phyloP scores from a whole-genome alignment of 1,284 basidiomycete genomes.

The Ceratobasidium papillatum region DNA sequence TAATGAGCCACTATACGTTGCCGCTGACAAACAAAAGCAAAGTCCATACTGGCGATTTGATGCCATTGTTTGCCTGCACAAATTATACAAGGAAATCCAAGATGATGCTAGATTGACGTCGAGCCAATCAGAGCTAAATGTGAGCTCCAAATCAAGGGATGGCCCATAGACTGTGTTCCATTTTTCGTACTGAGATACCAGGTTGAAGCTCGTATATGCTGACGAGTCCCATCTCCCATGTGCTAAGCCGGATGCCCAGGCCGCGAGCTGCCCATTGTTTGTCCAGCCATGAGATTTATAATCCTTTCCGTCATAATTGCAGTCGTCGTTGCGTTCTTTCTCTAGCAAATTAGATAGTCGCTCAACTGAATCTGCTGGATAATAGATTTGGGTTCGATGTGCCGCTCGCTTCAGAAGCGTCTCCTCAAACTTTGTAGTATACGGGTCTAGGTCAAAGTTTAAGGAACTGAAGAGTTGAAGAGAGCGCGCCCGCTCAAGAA shows the following conservation, averaged over 20 bases:
- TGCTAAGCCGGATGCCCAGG: background rate
- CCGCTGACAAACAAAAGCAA: no score
- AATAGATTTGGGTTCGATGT: constrained; percentile 1
- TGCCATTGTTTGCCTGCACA: background rate
- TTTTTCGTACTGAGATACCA: background rate
- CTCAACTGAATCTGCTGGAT: constrained; percentile 2
- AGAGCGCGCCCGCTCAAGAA: constrained; percentile 17
- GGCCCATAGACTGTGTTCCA: background rate
- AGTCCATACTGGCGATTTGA: no score
- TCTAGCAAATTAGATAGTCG: no score
- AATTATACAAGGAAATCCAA: background rate
- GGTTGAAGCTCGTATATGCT: background rate
- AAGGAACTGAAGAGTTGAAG: constrained; percentile 15
- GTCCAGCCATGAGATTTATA: background rate
- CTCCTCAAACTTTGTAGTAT: background rate
- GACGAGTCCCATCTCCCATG: background rate
- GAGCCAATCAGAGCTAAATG: background rate
- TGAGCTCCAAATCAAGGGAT: background rate
- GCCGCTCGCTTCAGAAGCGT: constrained; percentile 15
- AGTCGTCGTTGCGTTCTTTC: background rate
- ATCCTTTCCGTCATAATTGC: background rate
- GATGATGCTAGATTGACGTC: background rate
- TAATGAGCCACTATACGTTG: no score
- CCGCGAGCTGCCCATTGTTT: background rate
- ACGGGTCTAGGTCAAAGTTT: background rate